phyloP scores from a whole-genome alignment of 768 basidiomycete species.

The Thelephora aurantiotincta region DNA sequence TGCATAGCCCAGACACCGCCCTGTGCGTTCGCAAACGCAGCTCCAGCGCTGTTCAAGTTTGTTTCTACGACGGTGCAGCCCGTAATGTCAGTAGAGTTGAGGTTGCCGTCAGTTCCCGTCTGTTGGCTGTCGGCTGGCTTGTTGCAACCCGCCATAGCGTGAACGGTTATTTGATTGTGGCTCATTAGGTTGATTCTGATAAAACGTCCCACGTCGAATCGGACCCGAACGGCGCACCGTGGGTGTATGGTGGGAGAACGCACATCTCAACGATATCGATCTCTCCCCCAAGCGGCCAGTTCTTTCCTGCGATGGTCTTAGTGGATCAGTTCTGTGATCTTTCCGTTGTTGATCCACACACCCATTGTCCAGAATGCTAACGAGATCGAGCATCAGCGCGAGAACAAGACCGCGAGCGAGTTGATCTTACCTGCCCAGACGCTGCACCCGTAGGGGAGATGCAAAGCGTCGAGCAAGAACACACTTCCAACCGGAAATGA shows the following conservation, averaged over 20 bases:
- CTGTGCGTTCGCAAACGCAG: slow-evolving; percentile 27
- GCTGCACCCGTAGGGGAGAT: slow-evolving; percentile 45
- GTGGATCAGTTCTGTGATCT: slow-evolving; percentile 19
- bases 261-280: slow-evolving; percentile 27
- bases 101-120: slow-evolving; percentile 15
- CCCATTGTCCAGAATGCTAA: neutral
- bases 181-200: slow-evolving; percentile 31
- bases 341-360: neutral
- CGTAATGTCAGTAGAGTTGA: slow-evolving; percentile 14
- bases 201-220: neutral
- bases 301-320: slow-evolving; percentile 35
- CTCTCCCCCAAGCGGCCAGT: slow-evolving; percentile 21
- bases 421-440: slow-evolving; percentile 25
- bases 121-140: slow-evolving; percentile 17
- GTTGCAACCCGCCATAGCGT: slow-evolving; percentile 26
- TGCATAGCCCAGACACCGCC: slow-evolving; percentile 59
- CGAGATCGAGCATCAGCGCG: slow-evolving; percentile 5
- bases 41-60: slow-evolving; percentile 23
- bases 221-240: too few species aligned
- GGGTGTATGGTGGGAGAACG: neutral
- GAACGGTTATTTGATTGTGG: slow-evolving; percentile 45
- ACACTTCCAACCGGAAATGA: slow-evolving; percentile 28
- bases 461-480: slow-evolving; percentile 30
- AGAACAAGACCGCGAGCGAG: slow-evolving; percentile 8
- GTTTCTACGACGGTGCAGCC: slow-evolving; percentile 17